Conservation (phyloP, 176 grass and related monocot species). For the Lolium perenne region DNA sequence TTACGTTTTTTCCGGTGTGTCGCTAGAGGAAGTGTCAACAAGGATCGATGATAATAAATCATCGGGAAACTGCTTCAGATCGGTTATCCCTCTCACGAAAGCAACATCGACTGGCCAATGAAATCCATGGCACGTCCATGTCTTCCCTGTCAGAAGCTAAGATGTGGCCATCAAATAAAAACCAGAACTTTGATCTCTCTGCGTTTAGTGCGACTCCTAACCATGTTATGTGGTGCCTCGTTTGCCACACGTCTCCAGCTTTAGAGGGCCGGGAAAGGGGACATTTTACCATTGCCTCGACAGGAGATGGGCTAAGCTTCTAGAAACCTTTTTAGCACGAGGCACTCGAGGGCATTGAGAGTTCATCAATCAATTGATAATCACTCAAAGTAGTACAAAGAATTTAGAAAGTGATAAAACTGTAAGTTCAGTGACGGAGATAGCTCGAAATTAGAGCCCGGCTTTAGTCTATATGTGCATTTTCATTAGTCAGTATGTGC, state of each 20-base stretch:
- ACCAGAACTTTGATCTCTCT: neutral
- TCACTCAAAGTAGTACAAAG: too few relatives aligned
- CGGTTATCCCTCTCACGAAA: neutral
- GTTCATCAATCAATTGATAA: too few relatives aligned
- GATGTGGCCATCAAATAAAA: slow-evolving; percentile 13
- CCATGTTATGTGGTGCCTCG: neutral
- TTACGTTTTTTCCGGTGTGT: neutral
- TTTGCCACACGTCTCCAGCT: neutral
- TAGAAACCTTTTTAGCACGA: neutral
- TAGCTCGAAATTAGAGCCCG: too few relatives aligned
- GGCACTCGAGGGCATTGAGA: neutral
- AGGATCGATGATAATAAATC: slow-evolving; percentile 19
- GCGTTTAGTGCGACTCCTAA: neutral
- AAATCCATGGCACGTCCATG: slow-evolving; percentile 16
- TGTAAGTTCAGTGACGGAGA: too few relatives aligned
- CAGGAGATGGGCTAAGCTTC: neutral
- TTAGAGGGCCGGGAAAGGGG: neutral
- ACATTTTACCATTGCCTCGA: neutral
- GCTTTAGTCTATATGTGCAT: too few relatives aligned
- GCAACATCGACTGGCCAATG: neutral
- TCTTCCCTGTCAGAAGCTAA: slow-evolving; percentile 3
- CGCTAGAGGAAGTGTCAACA: neutral
- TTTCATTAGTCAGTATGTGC: too few relatives aligned
- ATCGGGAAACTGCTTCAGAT: neutral
- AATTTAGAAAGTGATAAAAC: too few relatives aligned